phyloP scores from a whole-genome alignment of 345 rosid species.

The Erucastrum elatum region DNA sequence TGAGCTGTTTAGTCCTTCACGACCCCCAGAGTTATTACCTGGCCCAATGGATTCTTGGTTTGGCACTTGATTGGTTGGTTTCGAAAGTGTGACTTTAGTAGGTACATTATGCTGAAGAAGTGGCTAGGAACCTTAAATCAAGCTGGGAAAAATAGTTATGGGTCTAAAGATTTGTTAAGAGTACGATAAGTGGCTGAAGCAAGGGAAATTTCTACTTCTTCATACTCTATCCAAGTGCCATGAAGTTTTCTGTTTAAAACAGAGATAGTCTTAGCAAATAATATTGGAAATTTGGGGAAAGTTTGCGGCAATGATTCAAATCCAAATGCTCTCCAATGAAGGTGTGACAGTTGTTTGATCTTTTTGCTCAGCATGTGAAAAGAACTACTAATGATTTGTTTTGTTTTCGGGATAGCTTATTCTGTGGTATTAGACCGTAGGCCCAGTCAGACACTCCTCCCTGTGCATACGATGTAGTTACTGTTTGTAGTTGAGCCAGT shows the following conservation, averaged over 20 bases:
- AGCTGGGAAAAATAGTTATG: neutral
- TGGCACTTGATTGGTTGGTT: neutral
- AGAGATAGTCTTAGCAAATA: neutral
- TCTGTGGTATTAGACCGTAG: neutral
- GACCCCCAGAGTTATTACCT: neutral
- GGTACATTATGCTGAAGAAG: neutral
- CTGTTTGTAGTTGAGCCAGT: neutral
- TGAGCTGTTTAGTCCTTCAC: neutral
- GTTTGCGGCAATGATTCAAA: neutral
- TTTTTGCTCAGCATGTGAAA: slow-evolving; percentile 5
- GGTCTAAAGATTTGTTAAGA: neutral
- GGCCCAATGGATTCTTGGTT: neutral
- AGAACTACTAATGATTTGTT: slow-evolving; percentile 3
- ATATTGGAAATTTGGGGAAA: neutral
- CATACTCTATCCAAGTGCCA: neutral
- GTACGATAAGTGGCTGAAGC: neutral
- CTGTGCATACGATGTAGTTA: neutral
- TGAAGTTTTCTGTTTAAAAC: neutral
- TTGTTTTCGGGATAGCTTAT: slow-evolving; percentile 6
- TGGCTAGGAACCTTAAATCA: neutral
- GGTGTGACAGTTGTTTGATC: neutral
- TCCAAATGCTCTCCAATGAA: neutral
- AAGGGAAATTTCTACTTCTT: neutral
- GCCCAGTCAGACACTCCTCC: slow-evolving; percentile 1
- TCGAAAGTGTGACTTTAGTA: neutral